Conservation (phyloP, 345 rosid species). For the Odontarrhena argentea region DNA sequence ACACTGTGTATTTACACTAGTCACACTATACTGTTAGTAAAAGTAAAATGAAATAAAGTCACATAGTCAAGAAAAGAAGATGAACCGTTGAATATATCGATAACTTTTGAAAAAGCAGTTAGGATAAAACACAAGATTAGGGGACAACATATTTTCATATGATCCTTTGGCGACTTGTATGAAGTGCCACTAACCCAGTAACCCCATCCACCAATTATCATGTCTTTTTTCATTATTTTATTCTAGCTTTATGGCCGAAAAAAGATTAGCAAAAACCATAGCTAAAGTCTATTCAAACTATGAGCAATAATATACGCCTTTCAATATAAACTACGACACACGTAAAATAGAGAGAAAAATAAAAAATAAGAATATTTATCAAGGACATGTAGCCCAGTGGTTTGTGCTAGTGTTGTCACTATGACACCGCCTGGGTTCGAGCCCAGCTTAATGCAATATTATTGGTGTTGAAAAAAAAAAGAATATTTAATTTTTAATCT, state of each 20-base stretch:
- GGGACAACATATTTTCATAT: constrained; percentile 26
- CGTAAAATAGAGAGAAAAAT: no score
- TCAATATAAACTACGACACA: no score
- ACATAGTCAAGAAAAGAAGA: constrained; percentile 1
- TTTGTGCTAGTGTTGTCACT: no score
- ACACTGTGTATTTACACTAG: no score
- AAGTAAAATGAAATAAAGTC: not conserved
- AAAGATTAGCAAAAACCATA: constrained; percentile 3
- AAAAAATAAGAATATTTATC: no score
- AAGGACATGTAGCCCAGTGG: no score
- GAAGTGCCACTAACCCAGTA: constrained; percentile 26
- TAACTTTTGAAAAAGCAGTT: constrained; percentile 12
- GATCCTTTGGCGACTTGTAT: constrained; percentile 25
- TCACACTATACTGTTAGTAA: not conserved
- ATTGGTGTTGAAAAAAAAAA: no score
- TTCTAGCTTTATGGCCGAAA: constrained; percentile 9
- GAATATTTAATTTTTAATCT: no score
- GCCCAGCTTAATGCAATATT: no score
- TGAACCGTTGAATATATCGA: not conserved
- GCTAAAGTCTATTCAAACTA: not conserved
- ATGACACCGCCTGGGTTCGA: no score
- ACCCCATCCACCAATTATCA: constrained; percentile 43
- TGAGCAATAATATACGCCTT: no score
- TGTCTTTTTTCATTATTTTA: constrained; percentile 31
- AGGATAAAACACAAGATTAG: constrained; percentile 1